Conservation (phyloP, 768 basidiomycete genomes). For the Psilocybe cubensis region DNA sequence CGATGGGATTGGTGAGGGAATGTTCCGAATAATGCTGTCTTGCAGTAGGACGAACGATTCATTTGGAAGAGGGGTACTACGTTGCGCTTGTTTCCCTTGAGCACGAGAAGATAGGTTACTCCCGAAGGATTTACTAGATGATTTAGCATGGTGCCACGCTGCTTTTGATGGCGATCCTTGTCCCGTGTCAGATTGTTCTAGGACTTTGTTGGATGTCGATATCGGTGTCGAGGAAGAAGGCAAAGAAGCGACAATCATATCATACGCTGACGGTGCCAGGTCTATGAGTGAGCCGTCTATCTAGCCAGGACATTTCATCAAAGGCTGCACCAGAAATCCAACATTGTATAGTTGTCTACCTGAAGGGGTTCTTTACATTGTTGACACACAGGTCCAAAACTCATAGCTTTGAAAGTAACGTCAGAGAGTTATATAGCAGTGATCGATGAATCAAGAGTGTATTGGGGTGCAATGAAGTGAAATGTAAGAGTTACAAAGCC, state of each 20-base stretch:
- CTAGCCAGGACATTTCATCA: slow-evolving; percentile 36
- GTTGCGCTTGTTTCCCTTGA: slow-evolving; percentile 64
- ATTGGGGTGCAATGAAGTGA: too few relatives aligned
- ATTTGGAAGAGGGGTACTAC: slow-evolving; percentile 59
- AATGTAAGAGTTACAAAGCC: too few relatives aligned
- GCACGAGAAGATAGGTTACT: slow-evolving; percentile 53
- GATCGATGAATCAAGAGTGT: background rate
- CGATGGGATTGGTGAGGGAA: slow-evolving; percentile 57
- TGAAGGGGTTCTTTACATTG: slow-evolving; percentile 92
- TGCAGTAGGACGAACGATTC: slow-evolving; percentile 93
- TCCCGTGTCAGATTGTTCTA: slow-evolving; percentile 49
- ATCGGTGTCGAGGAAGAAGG: slow-evolving; percentile 53
- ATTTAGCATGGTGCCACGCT: slow-evolving; percentile 65
- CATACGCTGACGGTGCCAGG: slow-evolving; percentile 84
- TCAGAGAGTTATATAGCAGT: background rate
- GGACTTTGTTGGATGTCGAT: slow-evolving; percentile 11
- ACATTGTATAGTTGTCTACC: slow-evolving; percentile 40
- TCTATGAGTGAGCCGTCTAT: slow-evolving; percentile 92
- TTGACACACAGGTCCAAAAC: slow-evolving; percentile 65
- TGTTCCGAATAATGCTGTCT: slow-evolving; percentile 77
- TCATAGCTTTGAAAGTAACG: slow-evolving; percentile 36
- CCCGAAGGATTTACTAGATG: slow-evolving; percentile 31
- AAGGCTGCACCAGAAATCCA: slow-evolving; percentile 12
- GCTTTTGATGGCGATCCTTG: slow-evolving; percentile 56
- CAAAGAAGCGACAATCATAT: slow-evolving; percentile 75